Evolutionary conservation across 2,329 filamentous ascomycete genomes (phyloP), one percentile per base, ranked within the genome.

Genomic region (Dactylellina leptospora): DNA sequence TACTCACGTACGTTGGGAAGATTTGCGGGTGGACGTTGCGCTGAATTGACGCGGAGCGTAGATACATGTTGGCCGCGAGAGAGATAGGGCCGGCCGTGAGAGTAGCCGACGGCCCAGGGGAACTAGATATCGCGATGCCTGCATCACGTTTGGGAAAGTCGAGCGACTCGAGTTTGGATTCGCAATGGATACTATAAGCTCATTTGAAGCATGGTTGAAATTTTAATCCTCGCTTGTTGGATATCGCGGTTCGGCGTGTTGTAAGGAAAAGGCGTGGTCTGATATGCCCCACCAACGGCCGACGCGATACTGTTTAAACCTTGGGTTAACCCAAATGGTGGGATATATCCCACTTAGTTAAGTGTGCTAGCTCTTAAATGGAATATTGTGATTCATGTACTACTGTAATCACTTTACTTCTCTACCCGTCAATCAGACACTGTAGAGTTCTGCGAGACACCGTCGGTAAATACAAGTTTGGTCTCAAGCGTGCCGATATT

Each of bases 1-100:
- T 78, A 72, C 74, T 80, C 47, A 77, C 77, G 28, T 79, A 77
- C 36, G 71, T 63, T 58, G 77, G 71, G 22, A 77, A 77, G 42
- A 76, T 68, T 8, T 71, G 66, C 36, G 76, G 66, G 45, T 77
- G 76, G 6, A 60, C 74, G 10, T 75, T 9, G 18, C 20, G 36
- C 36, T 58, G 48, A 66, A 60, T 6, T 28, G 16, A 16, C 68
- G 53, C 28, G 38, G 42, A 28, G 25, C 18, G 53, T 36, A 18
- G 3, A 38, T 1, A 9, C 9, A 42, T 28, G 47, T n/a, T 22
- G 30, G 8, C 18, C 25, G 25, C 18, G 13, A n/a, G 44, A 16
- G 27, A 4, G 45, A 25, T 16, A 36, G 28, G 30, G 23, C 59
- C 44, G 53, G 68, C 40, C 50, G 40, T 28, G 51, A 36, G 13